A percentile compares a stretch with the other conserved stretches of the same genome.
phyloP scores from a whole-genome alignment of 2,329 filamentous ascomycete genomes.

The Apiospora kogelbergensis region DNA sequence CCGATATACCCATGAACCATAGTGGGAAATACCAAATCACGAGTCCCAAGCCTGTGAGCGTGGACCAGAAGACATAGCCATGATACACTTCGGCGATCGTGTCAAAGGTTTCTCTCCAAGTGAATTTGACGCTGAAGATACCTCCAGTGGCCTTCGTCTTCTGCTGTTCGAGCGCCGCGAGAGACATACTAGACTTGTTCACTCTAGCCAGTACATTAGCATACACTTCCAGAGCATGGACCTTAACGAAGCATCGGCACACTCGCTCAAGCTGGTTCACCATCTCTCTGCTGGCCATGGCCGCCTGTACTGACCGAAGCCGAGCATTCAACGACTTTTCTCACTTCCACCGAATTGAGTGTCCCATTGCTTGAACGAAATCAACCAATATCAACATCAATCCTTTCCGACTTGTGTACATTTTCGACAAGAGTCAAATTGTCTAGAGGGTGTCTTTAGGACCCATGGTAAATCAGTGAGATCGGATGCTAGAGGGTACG shows the following conservation, averaged over 20 bases:
- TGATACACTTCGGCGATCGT: conserved; percentile 87
- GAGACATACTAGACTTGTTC: conserved; percentile 42
- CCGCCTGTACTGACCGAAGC: background rate
- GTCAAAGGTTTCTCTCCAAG: conserved; percentile 73
- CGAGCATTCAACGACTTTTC: background rate
- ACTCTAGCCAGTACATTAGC: conserved; percentile 37
- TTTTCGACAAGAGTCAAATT: background rate
- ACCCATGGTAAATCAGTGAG: background rate
- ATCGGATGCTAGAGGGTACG: background rate
- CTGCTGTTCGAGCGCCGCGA: conserved; percentile 66
- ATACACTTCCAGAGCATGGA: background rate
- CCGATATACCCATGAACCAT: conserved; percentile 99
- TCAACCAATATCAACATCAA: background rate
- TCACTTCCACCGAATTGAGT: background rate
- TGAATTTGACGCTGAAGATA: conserved; percentile 70
- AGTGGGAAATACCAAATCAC: conserved; percentile 97
- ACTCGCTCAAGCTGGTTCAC: conserved; percentile 5
- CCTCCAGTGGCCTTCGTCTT: conserved; percentile 73
- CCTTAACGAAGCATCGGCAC: background rate
- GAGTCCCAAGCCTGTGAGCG: conserved; percentile 84
- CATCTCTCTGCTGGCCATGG: background rate
- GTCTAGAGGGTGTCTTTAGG: background rate
- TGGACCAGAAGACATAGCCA: conserved; percentile 95
- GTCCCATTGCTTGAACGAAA: background rate
- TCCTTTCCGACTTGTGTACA: background rate